Evolutionary conservation across 2,329 filamentous ascomycete genomes (phyloP).

Genomic region (Aspergillus unguis): DNA sequence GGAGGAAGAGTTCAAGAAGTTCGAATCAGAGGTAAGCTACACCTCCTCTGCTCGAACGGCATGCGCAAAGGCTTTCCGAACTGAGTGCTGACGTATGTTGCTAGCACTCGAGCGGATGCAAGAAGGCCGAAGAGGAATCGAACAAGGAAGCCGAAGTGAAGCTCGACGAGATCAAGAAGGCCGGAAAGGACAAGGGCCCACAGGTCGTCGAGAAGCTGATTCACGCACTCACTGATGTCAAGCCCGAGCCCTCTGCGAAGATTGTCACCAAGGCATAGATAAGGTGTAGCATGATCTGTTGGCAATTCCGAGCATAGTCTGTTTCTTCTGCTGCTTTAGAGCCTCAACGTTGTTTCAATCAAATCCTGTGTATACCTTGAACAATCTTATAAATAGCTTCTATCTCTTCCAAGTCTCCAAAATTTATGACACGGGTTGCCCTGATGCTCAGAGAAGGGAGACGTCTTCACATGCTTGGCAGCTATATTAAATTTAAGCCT

Average conservation of each 20-base stretch:
- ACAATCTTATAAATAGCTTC: not conserved
- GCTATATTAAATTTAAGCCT: not conserved
- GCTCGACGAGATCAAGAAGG: conserved; percentile 75
- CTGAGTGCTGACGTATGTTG: conserved; percentile 2
- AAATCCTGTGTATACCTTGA: too few species aligned
- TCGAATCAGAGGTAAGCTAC: conserved; percentile 68
- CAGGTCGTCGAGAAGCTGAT: conserved; percentile 81
- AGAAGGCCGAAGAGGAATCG: conserved; percentile 73
- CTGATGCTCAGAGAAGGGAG: not conserved
- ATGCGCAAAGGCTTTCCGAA: too few species aligned
- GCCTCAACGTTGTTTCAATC: conserved; percentile 13
- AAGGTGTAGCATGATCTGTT: conserved; percentile 9
- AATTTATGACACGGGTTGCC: not conserved
- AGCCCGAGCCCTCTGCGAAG: conserved; percentile 63
- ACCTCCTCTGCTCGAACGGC: not conserved
- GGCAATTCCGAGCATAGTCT: conserved; percentile 8
- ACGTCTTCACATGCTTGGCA: not conserved
- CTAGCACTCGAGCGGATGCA: conserved; percentile 89
- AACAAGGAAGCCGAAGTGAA: conserved; percentile 76
- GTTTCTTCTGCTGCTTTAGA: conserved; percentile 15
- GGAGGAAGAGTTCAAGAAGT: conserved; percentile 92
- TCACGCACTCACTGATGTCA: conserved; percentile 77
- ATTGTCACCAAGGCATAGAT: conserved; percentile 35
- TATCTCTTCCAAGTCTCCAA: not conserved
- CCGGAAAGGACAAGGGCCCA: conserved; percentile 74